Base-by-base conservation (phyloP, 352 stramenopile species). In the Aphanomyces cochlioides region DNA sequence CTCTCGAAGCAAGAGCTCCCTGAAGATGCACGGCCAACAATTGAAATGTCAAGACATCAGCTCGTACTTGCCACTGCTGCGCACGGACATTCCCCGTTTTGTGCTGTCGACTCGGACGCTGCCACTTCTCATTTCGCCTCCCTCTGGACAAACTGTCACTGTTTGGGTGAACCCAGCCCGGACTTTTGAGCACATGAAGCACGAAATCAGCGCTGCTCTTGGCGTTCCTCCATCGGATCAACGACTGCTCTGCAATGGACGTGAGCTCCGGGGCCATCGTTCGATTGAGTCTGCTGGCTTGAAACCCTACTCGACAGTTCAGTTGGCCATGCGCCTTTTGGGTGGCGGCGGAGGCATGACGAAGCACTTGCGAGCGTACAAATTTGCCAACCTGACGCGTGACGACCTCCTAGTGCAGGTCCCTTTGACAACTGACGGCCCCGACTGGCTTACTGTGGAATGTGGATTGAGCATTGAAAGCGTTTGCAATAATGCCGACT, bases 391-490 rank as follows among this genome's bases (percentile, higher is more conserved):
- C 37, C 12, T 67, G 37, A 37, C 19, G 19, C 12, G 56, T 17
- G 37, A 67, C 5, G 47, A 57, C 15, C 37, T 67, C 1, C 34
- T 56, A 1, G 7, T 19, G 7, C 65, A n/a, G 19, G 7, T 34
- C 17, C 38, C 17, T 67, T 67, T 71, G 19, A 28, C 28, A 5
- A 37, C 48, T 13, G 5, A 10, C 10, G 65, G 43, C 8, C 65
- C 65, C 7, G 10, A 7, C 36, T 71, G 65, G 65, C 48, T 19
- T n/a, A 12, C 21, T 7, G n/a, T 13, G 15, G 10, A 40, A 28
- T 12, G 10, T 6, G 65, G 64, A 10, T 39, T 71, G 17, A 71
- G 66, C 56, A 15, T 71, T 67, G 21, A 71, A 21, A 50, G 65
- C n/a, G n/a, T 47, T 15, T 71, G 65, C 56, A 17, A 3, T 28